These are phyloP conservation scores for Leishmania mexicana DNA, from an alignment of 208 protist species.

Conservation along the genomic window DNA sequence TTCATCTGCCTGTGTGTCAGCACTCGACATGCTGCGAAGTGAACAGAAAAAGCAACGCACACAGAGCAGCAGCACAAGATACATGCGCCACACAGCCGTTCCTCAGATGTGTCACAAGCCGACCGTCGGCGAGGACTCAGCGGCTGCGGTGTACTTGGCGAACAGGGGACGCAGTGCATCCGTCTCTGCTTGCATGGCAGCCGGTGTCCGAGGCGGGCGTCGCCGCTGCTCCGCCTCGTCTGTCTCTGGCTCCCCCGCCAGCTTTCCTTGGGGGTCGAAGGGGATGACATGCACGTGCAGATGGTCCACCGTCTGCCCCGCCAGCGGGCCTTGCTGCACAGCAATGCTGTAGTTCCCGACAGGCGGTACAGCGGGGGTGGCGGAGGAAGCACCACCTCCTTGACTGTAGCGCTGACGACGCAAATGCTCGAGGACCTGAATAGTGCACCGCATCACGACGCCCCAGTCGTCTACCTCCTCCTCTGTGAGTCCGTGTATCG, in stretches of 20 bases:
- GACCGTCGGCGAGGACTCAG: background rate
- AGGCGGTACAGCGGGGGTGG: background rate
- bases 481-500: constrained; percentile 62
- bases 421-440: constrained; percentile 60
- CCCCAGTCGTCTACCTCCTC: constrained; percentile 84
- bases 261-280: constrained; percentile 64
- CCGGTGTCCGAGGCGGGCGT: constrained; percentile 44
- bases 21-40: background rate
- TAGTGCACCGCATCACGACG: constrained; percentile 51
- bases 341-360: constrained; percentile 68
- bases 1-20: background rate
- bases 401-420: constrained; percentile 7
- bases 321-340: constrained; percentile 71
- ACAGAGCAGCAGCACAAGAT: background rate
- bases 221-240: constrained; percentile 60
- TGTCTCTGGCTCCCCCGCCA: constrained; percentile 73
- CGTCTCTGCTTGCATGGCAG: constrained; percentile 66
- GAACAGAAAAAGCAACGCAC: background rate
- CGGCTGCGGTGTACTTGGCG: constrained; percentile 18
- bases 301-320: constrained; percentile 85
- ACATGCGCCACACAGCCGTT: background rate
- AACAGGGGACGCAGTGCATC: constrained; percentile 50
- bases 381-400: background rate
- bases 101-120: background rate
- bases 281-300: constrained; percentile 88